These are phyloP conservation scores for Coemansia pectinata DNA, from an alignment of 192 early-diverging fungal genomes.

Conservation along the genomic window DNA sequence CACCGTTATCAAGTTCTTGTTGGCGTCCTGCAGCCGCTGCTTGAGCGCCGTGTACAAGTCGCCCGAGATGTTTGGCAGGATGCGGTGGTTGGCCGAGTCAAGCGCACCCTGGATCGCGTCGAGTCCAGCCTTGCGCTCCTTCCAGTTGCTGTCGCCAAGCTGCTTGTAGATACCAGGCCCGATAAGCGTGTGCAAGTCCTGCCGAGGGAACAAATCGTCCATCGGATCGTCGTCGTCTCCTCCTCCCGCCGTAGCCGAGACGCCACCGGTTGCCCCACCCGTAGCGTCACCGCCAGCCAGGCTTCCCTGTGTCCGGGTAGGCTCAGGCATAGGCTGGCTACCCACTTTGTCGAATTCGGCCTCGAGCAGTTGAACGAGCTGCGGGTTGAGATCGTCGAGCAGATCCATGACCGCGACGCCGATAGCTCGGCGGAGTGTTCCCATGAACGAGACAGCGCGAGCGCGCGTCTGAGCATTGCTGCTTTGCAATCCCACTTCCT, in stretches of 20 bases:
- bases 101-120: conserved; percentile 79
- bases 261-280: not conserved
- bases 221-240: conserved; percentile 58
- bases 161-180: conserved; percentile 59
- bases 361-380: conserved; percentile 81
- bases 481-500: conserved; percentile 72
- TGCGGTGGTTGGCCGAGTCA: conserved; percentile 74
- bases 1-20: conserved; percentile 83
- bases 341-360: conserved; percentile 91
- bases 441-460: conserved; percentile 78
- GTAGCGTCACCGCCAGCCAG: conserved; percentile 4
- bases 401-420: conserved; percentile 82
- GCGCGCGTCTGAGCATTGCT: conserved; percentile 81
- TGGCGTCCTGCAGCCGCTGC: conserved; percentile 80
- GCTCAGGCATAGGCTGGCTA: conserved; percentile 52
- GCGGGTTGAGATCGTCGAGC: conserved; percentile 84
- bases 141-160: conserved; percentile 83
- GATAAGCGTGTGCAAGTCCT: conserved; percentile 74
- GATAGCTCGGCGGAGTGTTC: conserved; percentile 76
- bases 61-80: conserved; percentile 72
- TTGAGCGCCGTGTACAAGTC: conserved; percentile 85
- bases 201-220: conserved; percentile 86
- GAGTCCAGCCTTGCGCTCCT: conserved; percentile 86
- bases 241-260: not conserved
- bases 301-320: conserved; percentile 41